Conservation (phyloP, 2,329 filamentous ascomycete genomes). For the Trichoderma sp. region DNA sequence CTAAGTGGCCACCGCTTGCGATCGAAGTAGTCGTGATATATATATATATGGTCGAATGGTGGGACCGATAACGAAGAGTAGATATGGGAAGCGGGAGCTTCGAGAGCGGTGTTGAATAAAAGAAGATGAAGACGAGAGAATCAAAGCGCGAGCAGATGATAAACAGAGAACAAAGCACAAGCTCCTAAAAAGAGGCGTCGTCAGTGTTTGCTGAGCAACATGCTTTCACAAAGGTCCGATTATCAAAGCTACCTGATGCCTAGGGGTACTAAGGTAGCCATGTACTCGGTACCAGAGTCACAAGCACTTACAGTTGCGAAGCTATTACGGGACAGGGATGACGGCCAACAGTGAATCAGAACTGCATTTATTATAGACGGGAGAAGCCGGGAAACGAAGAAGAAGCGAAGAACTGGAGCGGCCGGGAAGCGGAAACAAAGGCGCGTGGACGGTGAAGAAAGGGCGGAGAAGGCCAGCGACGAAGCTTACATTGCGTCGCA, state of each 20-base stretch:
- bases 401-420: neutral
- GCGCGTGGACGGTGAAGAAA: slow-evolving; percentile 4
- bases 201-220: neutral
- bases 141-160: neutral
- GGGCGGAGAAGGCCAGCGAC: neutral
- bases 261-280: neutral
- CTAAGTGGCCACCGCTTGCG: neutral
- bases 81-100: neutral
- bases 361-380: slow-evolving; percentile 3
- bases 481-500: slow-evolving; percentile 21
- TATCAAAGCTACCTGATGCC: neutral
- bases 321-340: neutral
- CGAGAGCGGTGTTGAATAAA: neutral
- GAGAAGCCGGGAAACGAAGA: neutral
- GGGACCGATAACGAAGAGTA: neutral
- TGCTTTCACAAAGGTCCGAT: neutral
- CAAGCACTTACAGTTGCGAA: slow-evolving; percentile 4
- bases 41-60: neutral
- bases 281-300: neutral
- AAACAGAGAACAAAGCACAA: neutral
- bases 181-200: neutral
- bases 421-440: neutral
- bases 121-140: neutral
- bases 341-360: neutral
- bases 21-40: neutral